A percentile compares a stretch with the other conserved stretches of the same genome.
Evolutionary conservation across 371 early-diverging fungal species (phyloP).

Genomic region (Mucor velutinosus): DNA sequence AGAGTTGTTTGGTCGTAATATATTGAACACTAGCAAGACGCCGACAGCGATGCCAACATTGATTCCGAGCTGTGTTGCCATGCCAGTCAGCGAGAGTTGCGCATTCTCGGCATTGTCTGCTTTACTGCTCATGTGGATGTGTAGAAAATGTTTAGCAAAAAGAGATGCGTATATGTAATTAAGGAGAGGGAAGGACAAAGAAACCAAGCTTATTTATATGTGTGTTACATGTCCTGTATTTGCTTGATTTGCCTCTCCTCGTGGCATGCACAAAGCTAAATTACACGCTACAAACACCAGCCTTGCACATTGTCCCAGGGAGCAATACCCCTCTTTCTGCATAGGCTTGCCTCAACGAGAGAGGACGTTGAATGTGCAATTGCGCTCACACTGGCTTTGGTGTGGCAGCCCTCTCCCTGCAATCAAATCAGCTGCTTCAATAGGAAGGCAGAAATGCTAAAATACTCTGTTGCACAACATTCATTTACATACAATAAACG

Average conservation of each 20-base stretch:
- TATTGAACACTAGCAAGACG: constrained; percentile 42
- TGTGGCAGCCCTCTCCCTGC: background rate
- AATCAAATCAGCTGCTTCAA: background rate
- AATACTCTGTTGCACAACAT: background rate
- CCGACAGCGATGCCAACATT: constrained; percentile 51
- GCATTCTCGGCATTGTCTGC: constrained; percentile 13
- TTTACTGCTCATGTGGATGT: background rate
- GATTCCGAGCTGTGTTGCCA: constrained; percentile 52
- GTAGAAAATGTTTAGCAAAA: background rate
- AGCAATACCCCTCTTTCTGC: background rate
- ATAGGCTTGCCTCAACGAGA: background rate
- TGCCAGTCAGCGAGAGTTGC: constrained; percentile 35
- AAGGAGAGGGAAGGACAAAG: background rate
- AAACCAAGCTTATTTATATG: background rate
- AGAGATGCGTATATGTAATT: background rate
- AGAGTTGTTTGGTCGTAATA: constrained; percentile 55
- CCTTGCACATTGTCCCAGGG: background rate
- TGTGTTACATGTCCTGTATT: background rate
- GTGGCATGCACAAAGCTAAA: background rate
- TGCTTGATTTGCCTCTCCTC: background rate
- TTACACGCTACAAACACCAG: background rate
- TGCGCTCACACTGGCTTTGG: background rate
- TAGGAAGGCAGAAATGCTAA: background rate
- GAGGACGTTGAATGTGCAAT: background rate
- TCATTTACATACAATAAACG: background rate